Evolutionary conservation across 192 early-diverging fungal species (phyloP).

Genomic region (Backusella tarrabulga): DNA sequence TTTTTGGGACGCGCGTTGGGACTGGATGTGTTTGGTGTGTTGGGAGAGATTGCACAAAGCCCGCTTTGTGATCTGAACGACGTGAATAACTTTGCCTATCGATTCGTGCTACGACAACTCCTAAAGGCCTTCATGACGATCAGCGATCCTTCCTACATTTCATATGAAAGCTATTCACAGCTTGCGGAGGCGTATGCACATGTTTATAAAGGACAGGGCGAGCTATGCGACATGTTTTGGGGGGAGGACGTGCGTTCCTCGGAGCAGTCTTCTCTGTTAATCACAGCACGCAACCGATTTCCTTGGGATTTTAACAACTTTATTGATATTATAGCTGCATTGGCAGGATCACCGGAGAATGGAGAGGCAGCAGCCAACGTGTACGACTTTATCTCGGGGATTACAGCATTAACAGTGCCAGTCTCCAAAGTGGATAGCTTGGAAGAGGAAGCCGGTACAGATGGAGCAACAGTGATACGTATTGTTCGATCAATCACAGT

Average conservation of each 20-base stretch:
- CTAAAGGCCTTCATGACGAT: constrained; percentile 3
- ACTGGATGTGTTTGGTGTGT: constrained; percentile 19
- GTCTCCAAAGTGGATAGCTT: constrained; percentile 1
- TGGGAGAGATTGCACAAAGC: neutral
- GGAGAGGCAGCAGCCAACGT: constrained; percentile 11
- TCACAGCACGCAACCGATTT: constrained; percentile 13
- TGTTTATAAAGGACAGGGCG: constrained; percentile 11
- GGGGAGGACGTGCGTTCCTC: neutral
- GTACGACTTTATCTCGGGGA: constrained; percentile 13
- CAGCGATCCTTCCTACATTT: constrained; percentile 14
- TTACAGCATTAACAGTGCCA: neutral
- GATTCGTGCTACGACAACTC: neutral
- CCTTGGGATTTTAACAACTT: constrained; percentile 18
- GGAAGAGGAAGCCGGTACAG: neutral
- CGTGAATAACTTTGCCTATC: constrained; percentile 18
- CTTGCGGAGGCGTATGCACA: neutral
- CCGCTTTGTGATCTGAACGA: constrained; percentile 5
- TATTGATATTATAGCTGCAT: constrained; percentile 9
- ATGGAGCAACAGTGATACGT: neutral
- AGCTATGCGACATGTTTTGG: constrained; percentile 32
- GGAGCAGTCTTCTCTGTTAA: constrained; percentile 7
- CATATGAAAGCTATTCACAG: constrained; percentile 11
- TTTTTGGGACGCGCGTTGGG: constrained; percentile 19
- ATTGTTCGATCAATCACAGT: neutral
- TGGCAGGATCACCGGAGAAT: constrained; percentile 7